Percentiles rank a stretch among this genome's conserved stretches.
Conservation (phyloP, 768 basidiomycete genomes). For the Leccinum arenicola region DNA sequence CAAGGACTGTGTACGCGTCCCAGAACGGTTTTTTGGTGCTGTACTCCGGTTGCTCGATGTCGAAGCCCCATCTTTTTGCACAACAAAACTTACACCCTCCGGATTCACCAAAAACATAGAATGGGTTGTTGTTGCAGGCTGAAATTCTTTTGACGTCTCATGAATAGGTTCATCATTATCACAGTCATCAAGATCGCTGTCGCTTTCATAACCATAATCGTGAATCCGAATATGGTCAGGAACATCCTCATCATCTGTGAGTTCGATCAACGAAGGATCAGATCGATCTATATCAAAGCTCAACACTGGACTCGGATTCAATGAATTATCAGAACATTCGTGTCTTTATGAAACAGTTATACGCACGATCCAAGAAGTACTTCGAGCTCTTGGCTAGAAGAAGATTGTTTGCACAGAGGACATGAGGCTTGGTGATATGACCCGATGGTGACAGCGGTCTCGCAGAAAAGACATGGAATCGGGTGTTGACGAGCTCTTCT, state of each 20-base stretch:
- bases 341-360: neutral
- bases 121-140: neutral
- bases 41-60: no score
- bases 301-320: neutral
- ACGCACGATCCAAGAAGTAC: neutral
- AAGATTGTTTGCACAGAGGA: neutral
- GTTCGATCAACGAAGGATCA: neutral
- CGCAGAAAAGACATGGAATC: neutral
- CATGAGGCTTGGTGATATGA: neutral
- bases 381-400: neutral
- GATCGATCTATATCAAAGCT: neutral
- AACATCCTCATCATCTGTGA: neutral
- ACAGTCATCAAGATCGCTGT: neutral
- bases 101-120: no score
- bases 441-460: neutral
- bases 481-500: neutral
- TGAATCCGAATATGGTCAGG: neutral
- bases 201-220: neutral
- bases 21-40: no score
- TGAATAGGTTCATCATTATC: neutral
- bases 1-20: no score
- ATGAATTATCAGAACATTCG: neutral
- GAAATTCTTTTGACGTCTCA: neutral
- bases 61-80: no score
- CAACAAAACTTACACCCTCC: no score